Evolutionary conservation across 2,329 filamentous ascomycete genomes (phyloP).

Genomic region (Lasiodiplodia hormozganensis): DNA sequence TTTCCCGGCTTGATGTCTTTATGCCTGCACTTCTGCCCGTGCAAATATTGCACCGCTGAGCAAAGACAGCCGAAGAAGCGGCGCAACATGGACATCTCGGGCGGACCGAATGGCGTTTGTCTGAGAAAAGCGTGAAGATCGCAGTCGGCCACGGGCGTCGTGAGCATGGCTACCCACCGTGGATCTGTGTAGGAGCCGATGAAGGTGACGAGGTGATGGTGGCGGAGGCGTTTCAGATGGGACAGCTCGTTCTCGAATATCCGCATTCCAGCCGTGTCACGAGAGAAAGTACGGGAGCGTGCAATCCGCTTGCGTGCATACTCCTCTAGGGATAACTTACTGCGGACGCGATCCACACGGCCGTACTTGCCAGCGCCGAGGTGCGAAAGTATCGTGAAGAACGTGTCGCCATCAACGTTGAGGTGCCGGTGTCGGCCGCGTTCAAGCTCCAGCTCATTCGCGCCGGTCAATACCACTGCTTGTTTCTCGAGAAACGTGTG

Average conservation of each 20-base stretch:
- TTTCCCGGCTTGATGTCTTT: constrained; percentile 44
- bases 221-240: constrained; percentile 32
- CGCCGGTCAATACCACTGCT: constrained; percentile 37
- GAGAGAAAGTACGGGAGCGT: constrained; percentile 28
- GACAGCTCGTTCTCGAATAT: constrained; percentile 34
- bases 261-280: constrained; percentile 28
- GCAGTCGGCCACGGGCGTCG: constrained; percentile 23
- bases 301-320: constrained; percentile 38
- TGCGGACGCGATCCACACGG: constrained; percentile 36
- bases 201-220: constrained; percentile 35
- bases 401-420: constrained; percentile 34
- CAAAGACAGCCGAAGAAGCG: constrained; percentile 41
- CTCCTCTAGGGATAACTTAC: constrained; percentile 34
- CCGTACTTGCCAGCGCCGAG: constrained; percentile 36
- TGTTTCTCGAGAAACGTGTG: constrained; percentile 32
- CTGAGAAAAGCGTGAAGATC: constrained; percentile 12
- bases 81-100: constrained; percentile 29
- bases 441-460: constrained; percentile 38
- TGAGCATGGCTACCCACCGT: constrained; percentile 19
- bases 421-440: constrained; percentile 38
- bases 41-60: constrained; percentile 37
- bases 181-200: constrained; percentile 32
- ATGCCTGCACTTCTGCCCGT: constrained; percentile 37
- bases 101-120: neutral
- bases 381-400: constrained; percentile 31